phyloP scores from a whole-genome alignment of 768 basidiomycete species.

The Tulasnella sp. region DNA sequence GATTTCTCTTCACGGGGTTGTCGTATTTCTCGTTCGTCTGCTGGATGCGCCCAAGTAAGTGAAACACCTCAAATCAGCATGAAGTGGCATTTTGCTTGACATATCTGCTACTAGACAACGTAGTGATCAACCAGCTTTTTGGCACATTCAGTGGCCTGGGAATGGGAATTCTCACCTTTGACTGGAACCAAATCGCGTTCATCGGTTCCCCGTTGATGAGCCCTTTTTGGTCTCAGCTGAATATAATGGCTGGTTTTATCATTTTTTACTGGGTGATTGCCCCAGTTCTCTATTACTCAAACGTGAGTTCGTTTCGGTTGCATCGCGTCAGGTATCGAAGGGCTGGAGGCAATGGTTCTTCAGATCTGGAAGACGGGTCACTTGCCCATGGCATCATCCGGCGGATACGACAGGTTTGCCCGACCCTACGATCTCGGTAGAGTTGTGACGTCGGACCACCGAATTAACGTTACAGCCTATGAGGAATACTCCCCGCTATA shows the following conservation, averaged over 20 bases:
- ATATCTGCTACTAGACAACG: conserved; percentile 43
- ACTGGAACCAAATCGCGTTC: conserved; percentile 80
- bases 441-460: conserved; percentile 36
- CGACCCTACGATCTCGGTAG: conserved; percentile 39
- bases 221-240: conserved; percentile 97
- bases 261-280: conserved; percentile 89
- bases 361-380: conserved; percentile 42
- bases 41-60: conserved; percentile 58
- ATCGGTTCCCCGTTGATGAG: conserved; percentile 67
- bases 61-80: neutral
- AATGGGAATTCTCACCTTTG: conserved; percentile 87
- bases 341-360: neutral
- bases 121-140: conserved; percentile 89
- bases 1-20: conserved; percentile 86
- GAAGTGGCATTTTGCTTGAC: neutral
- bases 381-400: conserved; percentile 42
- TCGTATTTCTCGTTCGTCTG: conserved; percentile 87
- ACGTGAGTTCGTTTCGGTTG: conserved; percentile 52
- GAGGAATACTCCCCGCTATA: conserved; percentile 46
- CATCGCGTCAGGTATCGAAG: neutral
- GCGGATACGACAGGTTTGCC: conserved; percentile 44
- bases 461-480: conserved; percentile 43
- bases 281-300: conserved; percentile 90
- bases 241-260: conserved; percentile 81
- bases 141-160: conserved; percentile 80